Evolutionary conservation across 768 basidiomycete species (phyloP), one percentile per base, ranked within the genome.

Genomic region (Russula dissimulans): DNA sequence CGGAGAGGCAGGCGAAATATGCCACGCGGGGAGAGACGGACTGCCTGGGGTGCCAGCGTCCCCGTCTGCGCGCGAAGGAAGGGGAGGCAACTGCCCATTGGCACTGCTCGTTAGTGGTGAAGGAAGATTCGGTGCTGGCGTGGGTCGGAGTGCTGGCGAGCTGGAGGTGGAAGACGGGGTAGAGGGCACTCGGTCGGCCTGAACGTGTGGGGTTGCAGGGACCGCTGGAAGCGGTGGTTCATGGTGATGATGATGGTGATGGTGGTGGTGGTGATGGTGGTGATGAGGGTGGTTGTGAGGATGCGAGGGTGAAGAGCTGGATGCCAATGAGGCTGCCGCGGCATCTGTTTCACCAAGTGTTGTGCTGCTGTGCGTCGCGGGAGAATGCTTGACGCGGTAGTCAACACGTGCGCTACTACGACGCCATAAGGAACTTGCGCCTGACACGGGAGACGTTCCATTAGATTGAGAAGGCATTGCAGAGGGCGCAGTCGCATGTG

Each of bases 391-490:
- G 14, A 44, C 43, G 41, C 56, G 62, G 31, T 52, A 22, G 2
- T 53, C 60, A 36, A 56, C 29, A 26, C 62, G 58, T 15, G 52
- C 60, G 32, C 51, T 61, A 22, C 54, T 45, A 39, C 66, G 61
- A 17, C 60, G 61, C 63, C 63, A 64, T n/a, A 62, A 1, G 17
- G 65, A 65, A 26, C 47, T 56, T 8, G 36, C 44, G 5, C 58
- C 63, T 4, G 54, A 41, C 47, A 63, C 46, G 14, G 54, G 60
- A 46, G 55, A 63, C 60, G 49, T 22, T 44, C 62, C 47, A 34
- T 59, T 34, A 51, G 66, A 52, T 61, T 61, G 60, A 11, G 60
- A 61, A 11, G 62, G 51, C 39, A 61, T 34, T 41, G 54, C 46
- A 54, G 65, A 34, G 41, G 62, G 48, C 11, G 55, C 54, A 11